These are phyloP conservation scores for Hymenoscyphus albidus DNA, from an alignment of 2,329 filamentous ascomycete genomes.

Conservation along the genomic window DNA sequence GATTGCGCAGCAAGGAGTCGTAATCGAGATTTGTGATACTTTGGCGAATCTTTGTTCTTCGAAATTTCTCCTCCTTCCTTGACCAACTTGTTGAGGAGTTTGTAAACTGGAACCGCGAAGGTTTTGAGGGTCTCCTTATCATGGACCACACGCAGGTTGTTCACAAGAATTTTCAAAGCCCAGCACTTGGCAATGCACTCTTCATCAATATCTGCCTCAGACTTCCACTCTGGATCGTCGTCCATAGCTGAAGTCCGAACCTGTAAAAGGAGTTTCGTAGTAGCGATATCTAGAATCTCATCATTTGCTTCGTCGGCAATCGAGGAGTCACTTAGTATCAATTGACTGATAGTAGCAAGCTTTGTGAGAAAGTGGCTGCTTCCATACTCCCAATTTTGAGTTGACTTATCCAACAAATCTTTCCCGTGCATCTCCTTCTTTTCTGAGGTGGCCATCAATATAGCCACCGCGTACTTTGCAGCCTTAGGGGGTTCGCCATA, in stretches of 20 bases:
- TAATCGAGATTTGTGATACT: slow-evolving; percentile 74
- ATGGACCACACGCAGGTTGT: slow-evolving; percentile 63
- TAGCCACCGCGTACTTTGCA: slow-evolving; percentile 90
- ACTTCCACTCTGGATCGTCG: slow-evolving; percentile 61
- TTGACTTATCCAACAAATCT: slow-evolving; percentile 72
- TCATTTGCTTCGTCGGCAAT: slow-evolving; percentile 71
- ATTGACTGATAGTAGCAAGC: slow-evolving; percentile 66
- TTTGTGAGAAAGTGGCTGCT: slow-evolving; percentile 71
- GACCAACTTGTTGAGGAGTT: slow-evolving; percentile 73
- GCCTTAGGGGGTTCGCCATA: slow-evolving; percentile 77
- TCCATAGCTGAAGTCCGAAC: slow-evolving; percentile 60
- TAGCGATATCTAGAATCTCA: slow-evolving; percentile 72
- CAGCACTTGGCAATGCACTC: slow-evolving; percentile 80
- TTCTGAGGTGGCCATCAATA: slow-evolving; percentile 69
- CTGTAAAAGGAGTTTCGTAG: slow-evolving; percentile 69
- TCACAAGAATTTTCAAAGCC: slow-evolving; percentile 81
- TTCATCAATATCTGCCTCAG: slow-evolving; percentile 66
- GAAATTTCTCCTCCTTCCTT: slow-evolving; percentile 74
- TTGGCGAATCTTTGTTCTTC: slow-evolving; percentile 70
- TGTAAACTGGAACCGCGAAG: slow-evolving; percentile 66
- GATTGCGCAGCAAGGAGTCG: slow-evolving; percentile 77
- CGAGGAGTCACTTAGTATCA: slow-evolving; percentile 70
- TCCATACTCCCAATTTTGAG: slow-evolving; percentile 70
- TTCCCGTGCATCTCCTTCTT: slow-evolving; percentile 81
- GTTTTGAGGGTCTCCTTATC: slow-evolving; percentile 52